Conservation (phyloP, 2,329 filamentous ascomycete species). For the Lachnellula suecica region DNA sequence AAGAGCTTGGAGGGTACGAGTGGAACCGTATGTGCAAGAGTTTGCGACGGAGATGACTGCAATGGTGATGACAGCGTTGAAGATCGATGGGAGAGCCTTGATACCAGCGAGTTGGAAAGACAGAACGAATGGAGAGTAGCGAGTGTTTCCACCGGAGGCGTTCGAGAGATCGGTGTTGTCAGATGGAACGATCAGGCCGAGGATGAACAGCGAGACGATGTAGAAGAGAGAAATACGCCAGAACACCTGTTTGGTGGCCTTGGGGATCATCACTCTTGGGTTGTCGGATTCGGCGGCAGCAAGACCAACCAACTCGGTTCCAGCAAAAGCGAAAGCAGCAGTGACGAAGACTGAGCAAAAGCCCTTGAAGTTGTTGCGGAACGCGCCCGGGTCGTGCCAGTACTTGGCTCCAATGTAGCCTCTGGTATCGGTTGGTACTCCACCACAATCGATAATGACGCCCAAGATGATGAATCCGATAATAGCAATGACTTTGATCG, state of each 20-base stretch:
- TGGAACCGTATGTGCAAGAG: slow-evolving; percentile 87
- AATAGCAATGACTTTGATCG: slow-evolving; percentile 81
- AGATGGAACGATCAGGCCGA: slow-evolving; percentile 81
- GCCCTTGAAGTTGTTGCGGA: slow-evolving; percentile 81
- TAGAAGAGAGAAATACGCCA: slow-evolving; percentile 90
- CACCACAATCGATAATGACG: slow-evolving; percentile 24
- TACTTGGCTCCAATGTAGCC: slow-evolving; percentile 61
- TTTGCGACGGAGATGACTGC: slow-evolving; percentile 90
- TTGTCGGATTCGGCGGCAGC: slow-evolving; percentile 77
- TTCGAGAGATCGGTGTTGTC: slow-evolving; percentile 60
- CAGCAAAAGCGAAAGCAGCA: slow-evolving; percentile 73
- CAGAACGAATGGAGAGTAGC: slow-evolving; percentile 87
- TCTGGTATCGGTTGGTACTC: slow-evolving; percentile 44
- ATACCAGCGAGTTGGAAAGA: slow-evolving; percentile 86
- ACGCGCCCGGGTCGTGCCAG: slow-evolving; percentile 81
- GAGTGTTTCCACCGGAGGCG: slow-evolving; percentile 57
- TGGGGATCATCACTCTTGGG: slow-evolving; percentile 77
- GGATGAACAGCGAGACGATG: slow-evolving; percentile 75
- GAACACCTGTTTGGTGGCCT: slow-evolving; percentile 89
- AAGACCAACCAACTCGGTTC: slow-evolving; percentile 74
- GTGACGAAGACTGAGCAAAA: slow-evolving; percentile 76
- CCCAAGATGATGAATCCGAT: slow-evolving; percentile 77
- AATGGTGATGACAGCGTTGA: slow-evolving; percentile 92
- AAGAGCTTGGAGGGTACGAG: slow-evolving; percentile 83
- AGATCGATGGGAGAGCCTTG: slow-evolving; percentile 76